phyloP scores from a whole-genome alignment of 148 eudicot species.

The Fagopyrum tataricum region DNA sequence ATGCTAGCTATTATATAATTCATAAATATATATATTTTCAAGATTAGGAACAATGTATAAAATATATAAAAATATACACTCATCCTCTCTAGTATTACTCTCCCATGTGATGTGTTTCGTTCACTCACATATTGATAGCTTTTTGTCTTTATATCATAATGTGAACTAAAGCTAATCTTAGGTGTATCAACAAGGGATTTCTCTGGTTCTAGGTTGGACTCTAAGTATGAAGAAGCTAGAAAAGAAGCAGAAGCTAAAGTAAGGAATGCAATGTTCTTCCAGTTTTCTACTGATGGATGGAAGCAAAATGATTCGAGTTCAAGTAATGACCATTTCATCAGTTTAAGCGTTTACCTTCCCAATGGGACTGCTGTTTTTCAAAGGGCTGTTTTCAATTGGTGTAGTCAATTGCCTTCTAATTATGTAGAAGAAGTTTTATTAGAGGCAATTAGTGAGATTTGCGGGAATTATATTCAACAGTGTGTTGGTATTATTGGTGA shows the following conservation, averaged over 20 bases:
- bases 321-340: too few relatives aligned
- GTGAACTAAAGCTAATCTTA: slow-evolving; percentile 29
- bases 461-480: slow-evolving; percentile 40
- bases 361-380: too few relatives aligned
- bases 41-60: too few relatives aligned
- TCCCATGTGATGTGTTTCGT: slow-evolving; percentile 2
- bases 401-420: too few relatives aligned
- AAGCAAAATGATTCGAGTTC: too few relatives aligned
- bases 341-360: too few relatives aligned
- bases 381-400: too few relatives aligned
- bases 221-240: slow-evolving; percentile 53
- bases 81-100: not conserved
- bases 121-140: slow-evolving; percentile 18
- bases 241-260: slow-evolving; percentile 53
- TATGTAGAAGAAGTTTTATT: too few relatives aligned
- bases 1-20: not conserved
- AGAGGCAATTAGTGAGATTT: too few relatives aligned
- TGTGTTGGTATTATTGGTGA: slow-evolving; percentile 93
- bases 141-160: slow-evolving; percentile 32
- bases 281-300: slow-evolving; percentile 81
- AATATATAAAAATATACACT: not conserved
- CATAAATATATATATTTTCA: too few relatives aligned
- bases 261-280: slow-evolving; percentile 79
- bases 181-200: slow-evolving; percentile 47
- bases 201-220: slow-evolving; percentile 55